These are phyloP conservation scores for Wickerhamiella hasegawae DNA, from an alignment of 805 yeast genomes.

Conservation along the genomic window DNA sequence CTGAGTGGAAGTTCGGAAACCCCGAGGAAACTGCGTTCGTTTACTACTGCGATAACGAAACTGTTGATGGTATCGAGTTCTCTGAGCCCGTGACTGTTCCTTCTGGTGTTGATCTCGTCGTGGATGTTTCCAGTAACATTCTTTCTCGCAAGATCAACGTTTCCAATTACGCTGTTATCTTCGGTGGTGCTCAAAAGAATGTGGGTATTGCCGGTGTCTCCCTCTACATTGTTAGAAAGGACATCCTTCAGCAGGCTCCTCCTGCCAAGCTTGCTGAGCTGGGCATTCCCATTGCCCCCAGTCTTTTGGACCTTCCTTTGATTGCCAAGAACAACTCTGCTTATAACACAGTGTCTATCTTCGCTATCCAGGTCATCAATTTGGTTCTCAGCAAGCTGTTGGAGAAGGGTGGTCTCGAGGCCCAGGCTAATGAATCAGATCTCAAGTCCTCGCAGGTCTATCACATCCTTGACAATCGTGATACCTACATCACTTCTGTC, in stretches of 20 bases:
- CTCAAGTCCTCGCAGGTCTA: conserved; percentile 53
- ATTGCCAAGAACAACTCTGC: conserved; percentile 82
- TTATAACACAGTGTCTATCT: conserved; percentile 90
- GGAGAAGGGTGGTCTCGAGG: conserved; percentile 53
- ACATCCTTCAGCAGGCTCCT: conserved; percentile 44
- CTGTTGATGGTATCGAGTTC: conserved; percentile 90
- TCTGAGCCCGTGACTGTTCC: conserved; percentile 37
- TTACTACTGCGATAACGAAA: conserved; percentile 91
- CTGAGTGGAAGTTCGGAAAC: conserved; percentile 44
- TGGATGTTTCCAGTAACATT: conserved; percentile 90
- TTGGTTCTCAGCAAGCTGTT: conserved; percentile 55
- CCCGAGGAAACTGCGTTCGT: conserved; percentile 64
- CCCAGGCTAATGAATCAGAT: conserved; percentile 40
- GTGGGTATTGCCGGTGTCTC: conserved; percentile 95
- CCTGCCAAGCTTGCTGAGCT: conserved; percentile 43
- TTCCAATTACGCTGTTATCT: conserved; percentile 67
- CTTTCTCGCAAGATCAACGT: conserved; percentile 70
- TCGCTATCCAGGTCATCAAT: conserved; percentile 74
- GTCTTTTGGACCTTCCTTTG: conserved; percentile 74
- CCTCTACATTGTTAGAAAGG: conserved; percentile 74
- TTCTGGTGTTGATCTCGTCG: conserved; percentile 64
- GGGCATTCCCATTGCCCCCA: conserved; percentile 69
- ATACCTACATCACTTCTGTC: conserved; percentile 52
- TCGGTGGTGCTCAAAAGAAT: conserved; percentile 98
- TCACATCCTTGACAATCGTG: conserved; percentile 41